Percentiles rank a stretch among this genome's conserved stretches.
These are phyloP conservation scores for Penicillium coffeae DNA, from an alignment of 495 filamentous ascomycete genomes.

Conservation along the genomic window DNA sequence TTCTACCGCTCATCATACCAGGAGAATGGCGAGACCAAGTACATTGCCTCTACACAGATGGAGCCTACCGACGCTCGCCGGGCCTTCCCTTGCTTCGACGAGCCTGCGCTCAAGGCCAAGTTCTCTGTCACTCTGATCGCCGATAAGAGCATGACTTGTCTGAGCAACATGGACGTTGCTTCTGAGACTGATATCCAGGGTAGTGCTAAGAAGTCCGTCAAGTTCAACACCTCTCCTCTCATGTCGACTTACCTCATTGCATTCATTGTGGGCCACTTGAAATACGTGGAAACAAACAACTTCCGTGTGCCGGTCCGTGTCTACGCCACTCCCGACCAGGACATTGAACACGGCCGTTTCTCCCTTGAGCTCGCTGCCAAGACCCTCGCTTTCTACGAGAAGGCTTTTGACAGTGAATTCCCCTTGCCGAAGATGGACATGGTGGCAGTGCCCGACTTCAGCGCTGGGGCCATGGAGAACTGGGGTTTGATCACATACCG, in stretches of 20 bases:
- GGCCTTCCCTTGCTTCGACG: constrained; percentile 69
- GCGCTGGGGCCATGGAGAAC: constrained; percentile 96
- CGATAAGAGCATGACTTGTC: constrained; percentile 57
- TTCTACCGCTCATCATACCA: constrained; percentile 69
- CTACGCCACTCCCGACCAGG: constrained; percentile 59
- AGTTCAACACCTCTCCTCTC: constrained; percentile 60
- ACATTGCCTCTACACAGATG: constrained; percentile 64
- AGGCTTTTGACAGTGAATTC: constrained; percentile 52
- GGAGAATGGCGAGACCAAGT: constrained; percentile 52
- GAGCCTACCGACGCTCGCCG: constrained; percentile 63
- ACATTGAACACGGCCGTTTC: constrained; percentile 64
- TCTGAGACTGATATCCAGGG: constrained; percentile 53
- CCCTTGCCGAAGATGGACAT: constrained; percentile 91
- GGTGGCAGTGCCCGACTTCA: constrained; percentile 94
- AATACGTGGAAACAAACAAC: constrained; percentile 59
- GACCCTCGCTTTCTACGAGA: constrained; percentile 52
- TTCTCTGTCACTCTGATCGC: constrained; percentile 64
- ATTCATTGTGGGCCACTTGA: constrained; percentile 65
- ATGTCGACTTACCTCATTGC: constrained; percentile 70
- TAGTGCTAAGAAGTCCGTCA: constrained; percentile 58
- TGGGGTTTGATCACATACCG: constrained; percentile 97
- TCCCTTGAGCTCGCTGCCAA: constrained; percentile 60
- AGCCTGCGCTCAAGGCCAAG: constrained; percentile 64
- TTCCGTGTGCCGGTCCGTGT: constrained; percentile 65
- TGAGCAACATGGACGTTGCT: constrained; percentile 68